Percentiles rank a stretch among this genome's conserved stretches.
phyloP scores from a whole-genome alignment of 306 rosid species.

The Castanospermum australe region DNA sequence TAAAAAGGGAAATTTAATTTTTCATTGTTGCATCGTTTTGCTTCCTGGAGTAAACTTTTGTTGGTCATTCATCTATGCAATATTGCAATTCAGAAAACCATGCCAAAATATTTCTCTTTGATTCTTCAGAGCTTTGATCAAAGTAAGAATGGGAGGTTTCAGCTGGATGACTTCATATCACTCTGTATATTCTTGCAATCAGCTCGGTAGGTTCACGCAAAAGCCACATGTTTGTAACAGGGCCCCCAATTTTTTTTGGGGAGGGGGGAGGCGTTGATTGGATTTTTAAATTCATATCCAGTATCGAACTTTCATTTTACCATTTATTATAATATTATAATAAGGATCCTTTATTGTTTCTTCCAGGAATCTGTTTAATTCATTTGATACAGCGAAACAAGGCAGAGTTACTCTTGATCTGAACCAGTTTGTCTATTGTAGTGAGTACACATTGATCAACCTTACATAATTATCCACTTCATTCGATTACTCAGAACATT shows the following conservation, averaged over 20 bases:
- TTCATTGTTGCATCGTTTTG: background rate
- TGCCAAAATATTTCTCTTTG: constrained; percentile 21
- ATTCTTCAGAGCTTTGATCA: constrained; percentile 85
- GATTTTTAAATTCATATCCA: background rate
- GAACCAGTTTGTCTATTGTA: constrained; percentile 89
- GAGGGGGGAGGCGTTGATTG: background rate
- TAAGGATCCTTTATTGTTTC: constrained; percentile 20
- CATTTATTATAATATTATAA: constrained; percentile 18
- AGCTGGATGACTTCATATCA: constrained; percentile 79
- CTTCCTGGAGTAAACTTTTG: background rate
- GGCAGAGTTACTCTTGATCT: constrained; percentile 92
- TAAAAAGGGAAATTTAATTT: no score
- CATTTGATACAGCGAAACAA: constrained; percentile 85
- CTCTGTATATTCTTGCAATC: constrained; percentile 85
- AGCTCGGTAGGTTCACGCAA: constrained; percentile 54
- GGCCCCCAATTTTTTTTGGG: background rate
- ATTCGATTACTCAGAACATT: background rate
- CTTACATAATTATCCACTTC: background rate
- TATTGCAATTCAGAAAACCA: constrained; percentile 15
- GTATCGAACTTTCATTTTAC: background rate
- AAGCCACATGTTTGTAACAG: background rate
- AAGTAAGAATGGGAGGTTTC: constrained; percentile 75
- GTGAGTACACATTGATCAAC: constrained; percentile 51
- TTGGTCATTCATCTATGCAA: background rate
- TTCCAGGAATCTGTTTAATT: constrained; percentile 79